Conservation (phyloP, 805 yeast species). For the Candida wancherniae region DNA sequence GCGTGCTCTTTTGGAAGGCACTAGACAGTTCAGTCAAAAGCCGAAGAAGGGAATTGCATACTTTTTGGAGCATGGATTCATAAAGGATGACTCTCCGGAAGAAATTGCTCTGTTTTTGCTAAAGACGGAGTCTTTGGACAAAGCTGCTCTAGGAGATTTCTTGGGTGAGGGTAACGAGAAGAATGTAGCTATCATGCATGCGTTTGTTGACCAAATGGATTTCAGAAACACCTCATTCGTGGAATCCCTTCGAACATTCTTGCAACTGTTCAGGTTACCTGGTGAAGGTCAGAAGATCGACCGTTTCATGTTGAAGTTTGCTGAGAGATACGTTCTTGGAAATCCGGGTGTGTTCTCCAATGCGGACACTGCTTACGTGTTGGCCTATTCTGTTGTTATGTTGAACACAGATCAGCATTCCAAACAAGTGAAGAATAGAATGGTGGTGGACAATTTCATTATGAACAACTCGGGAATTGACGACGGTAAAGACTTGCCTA, state of each 20-base stretch:
- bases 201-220: constrained; percentile 84
- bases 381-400: constrained; percentile 89
- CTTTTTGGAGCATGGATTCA: constrained; percentile 59
- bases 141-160: constrained; percentile 82
- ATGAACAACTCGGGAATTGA: constrained; percentile 88
- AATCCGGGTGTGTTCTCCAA: constrained; percentile 85
- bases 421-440: constrained; percentile 74
- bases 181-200: constrained; percentile 82
- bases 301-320: constrained; percentile 94
- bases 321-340: constrained; percentile 83
- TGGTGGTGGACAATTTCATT: constrained; percentile 85
- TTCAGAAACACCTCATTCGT: constrained; percentile 67
- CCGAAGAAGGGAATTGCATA: constrained; percentile 74
- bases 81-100: constrained; percentile 54
- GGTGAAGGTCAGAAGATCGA: constrained; percentile 99
- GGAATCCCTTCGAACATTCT: constrained; percentile 76
- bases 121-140: constrained; percentile 70
- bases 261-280: constrained; percentile 89
- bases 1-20: constrained; percentile 72
- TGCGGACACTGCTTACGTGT: constrained; percentile 90
- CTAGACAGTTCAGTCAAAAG: constrained; percentile 74
- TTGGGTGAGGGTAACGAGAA: constrained; percentile 83
- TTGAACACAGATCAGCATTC: constrained; percentile 94
- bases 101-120: constrained; percentile 74
- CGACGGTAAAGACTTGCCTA: constrained; percentile 80